Conservation (phyloP, 2,329 filamentous ascomycete genomes). For the Pseudogymnoascus sp. region DNA sequence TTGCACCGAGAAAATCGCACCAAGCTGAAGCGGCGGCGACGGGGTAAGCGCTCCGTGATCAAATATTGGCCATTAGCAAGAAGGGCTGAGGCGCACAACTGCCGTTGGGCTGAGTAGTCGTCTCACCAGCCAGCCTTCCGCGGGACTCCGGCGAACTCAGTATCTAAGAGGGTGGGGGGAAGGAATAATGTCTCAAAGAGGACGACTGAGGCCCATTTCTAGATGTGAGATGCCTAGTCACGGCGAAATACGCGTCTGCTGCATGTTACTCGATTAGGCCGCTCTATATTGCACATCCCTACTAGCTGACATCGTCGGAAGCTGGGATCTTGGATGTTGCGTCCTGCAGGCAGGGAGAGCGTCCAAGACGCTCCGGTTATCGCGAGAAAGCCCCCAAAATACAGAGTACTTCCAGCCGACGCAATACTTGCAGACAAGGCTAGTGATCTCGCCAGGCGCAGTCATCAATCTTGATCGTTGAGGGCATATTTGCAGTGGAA, state of each 20-base stretch:
- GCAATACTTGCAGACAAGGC: background rate
- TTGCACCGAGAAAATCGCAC: background rate
- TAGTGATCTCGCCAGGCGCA: conserved; percentile 6
- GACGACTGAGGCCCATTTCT: conserved; percentile 3
- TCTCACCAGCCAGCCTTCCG: conserved; percentile 4
- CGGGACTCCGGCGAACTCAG: background rate
- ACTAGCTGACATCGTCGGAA: conserved; percentile 1
- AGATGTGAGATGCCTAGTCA: conserved; percentile 4
- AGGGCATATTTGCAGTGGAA: background rate
- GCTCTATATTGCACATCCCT: background rate
- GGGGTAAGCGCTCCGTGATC: background rate
- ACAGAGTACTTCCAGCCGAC: background rate
- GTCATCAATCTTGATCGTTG: background rate
- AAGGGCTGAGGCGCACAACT: background rate
- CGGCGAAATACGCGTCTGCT: conserved; percentile 3
- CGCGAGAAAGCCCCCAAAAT: background rate
- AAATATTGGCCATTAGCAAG: background rate
- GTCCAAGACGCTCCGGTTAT: background rate
- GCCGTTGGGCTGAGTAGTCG: background rate
- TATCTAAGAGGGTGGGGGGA: conserved; percentile 1
- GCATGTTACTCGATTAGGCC: conserved; percentile 8
- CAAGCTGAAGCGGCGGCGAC: background rate
- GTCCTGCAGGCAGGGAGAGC: background rate
- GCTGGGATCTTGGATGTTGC: background rate
- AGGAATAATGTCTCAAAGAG: conserved; percentile 7